Conservation (phyloP, 306 rosid genomes). For the Pachyrhizus erosus region DNA sequence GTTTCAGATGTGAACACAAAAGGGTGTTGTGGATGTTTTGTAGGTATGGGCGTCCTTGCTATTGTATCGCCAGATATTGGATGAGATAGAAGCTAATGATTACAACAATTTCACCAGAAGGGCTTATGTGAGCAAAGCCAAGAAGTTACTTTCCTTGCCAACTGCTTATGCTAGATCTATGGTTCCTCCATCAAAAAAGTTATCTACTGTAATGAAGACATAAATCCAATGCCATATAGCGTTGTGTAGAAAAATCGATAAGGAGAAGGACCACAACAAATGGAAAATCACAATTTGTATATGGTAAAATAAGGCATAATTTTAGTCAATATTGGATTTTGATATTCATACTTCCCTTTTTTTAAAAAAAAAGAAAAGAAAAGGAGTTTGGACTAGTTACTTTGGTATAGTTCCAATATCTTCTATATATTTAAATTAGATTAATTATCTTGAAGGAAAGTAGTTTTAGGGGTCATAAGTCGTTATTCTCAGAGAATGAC, state of each 20-base stretch:
- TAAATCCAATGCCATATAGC: constrained; percentile 27
- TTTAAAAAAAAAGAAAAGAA: background rate
- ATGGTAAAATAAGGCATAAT: constrained; percentile 39
- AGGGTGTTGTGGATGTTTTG: constrained; percentile 39
- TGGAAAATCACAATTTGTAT: constrained; percentile 42
- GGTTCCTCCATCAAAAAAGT: constrained; percentile 54
- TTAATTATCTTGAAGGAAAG: too few relatives aligned
- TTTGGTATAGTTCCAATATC: background rate
- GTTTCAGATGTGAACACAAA: constrained; percentile 13
- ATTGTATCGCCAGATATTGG: constrained; percentile 74
- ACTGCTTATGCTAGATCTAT: constrained; percentile 63
- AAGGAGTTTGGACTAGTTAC: background rate
- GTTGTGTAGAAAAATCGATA: constrained; percentile 36
- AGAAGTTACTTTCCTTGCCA: constrained; percentile 76
- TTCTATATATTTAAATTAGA: too few relatives aligned
- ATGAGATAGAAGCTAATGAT: constrained; percentile 85
- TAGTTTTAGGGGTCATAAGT: too few relatives aligned
- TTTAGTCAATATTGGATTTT: constrained; percentile 36
- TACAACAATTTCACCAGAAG: constrained; percentile 77
- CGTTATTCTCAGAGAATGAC: too few relatives aligned
- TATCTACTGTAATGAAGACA: constrained; percentile 41
- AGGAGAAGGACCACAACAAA: background rate
- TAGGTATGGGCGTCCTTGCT: constrained; percentile 82
- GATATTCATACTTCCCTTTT: background rate
- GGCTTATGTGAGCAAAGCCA: constrained; percentile 79